Base-by-base conservation (phyloP, 768 basidiomycete genomes). In the Lactifluus hygrophoroides region DNA sequence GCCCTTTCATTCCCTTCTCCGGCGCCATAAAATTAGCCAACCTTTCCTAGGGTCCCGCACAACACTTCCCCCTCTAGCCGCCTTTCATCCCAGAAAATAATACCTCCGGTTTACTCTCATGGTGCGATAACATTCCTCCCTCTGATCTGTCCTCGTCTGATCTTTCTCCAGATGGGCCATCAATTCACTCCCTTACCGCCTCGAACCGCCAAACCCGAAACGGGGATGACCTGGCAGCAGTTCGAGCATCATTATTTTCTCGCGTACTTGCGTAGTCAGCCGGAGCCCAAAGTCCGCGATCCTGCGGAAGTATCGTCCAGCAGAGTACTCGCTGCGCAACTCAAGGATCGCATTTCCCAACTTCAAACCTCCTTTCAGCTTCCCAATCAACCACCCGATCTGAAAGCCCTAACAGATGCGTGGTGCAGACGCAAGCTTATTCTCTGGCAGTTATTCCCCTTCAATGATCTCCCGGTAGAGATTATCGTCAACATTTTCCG, bases 401-500 rank as follows among this genome's bases (percentile, higher is more conserved):
- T 44, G 21, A 8, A 17, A 32, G 42, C 34, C 10, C 13, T 64
- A 25, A 38, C 48, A 34, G 51, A 43, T 3, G 60, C 56, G 43
- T 17, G 4, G 14, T 62, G 56, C 52, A 61, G 9, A 28, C 55
- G 56, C 17, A 51, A 64, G 28, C 46, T 73, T 49, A 51, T 72
- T 13, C 71, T 70, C 54, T 75, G 69, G 68, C 70, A 72, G 35
- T 69, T 72, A 38, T 84, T 86, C 65, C 77, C 78, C 42, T 70
- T 86, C 59, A 78, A 80, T 66, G 75, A 81, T 38, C 74, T 87
- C 2, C 88, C 87, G 2, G 68, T 74, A 30, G 88, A 90, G 67
- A 81, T 89, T 55, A 71, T 88, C 58, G 71, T 69, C 70, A 77
- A 80, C 58, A 84, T 90, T 63, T 80, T 89, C 64, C 84, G 80